phyloP scores from a whole-genome alignment of 768 basidiomycete genomes.

The Kwoniella sp. region DNA sequence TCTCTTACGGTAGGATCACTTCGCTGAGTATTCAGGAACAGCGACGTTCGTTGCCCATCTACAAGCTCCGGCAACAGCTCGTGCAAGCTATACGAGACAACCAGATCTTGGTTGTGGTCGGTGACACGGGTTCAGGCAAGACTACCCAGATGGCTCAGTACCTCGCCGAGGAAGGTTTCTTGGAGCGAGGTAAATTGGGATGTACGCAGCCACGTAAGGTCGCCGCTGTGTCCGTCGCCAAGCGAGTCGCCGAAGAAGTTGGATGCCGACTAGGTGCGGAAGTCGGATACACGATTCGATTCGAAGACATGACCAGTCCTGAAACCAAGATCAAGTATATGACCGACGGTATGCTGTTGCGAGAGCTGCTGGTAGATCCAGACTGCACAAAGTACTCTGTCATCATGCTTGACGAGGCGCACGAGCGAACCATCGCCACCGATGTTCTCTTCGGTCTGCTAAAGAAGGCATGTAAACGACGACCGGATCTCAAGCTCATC shows the following conservation, averaged over 20 bases:
- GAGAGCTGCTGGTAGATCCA: slow-evolving; percentile 95
- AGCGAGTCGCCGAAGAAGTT: slow-evolving; percentile 97
- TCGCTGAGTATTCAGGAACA: slow-evolving; percentile 89
- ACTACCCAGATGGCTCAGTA: slow-evolving; percentile 99
- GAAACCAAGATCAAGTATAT: slow-evolving; percentile 99
- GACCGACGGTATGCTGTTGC: slow-evolving; percentile 99
- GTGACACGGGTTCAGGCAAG: slow-evolving; percentile 98
- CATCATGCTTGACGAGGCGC: slow-evolving; percentile 97
- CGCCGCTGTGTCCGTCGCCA: slow-evolving; percentile 98
- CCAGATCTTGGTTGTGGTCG: slow-evolving; percentile 96
- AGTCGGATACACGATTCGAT: slow-evolving; percentile 98
- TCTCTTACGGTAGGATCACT: slow-evolving; percentile 93
- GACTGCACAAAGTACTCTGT: slow-evolving; percentile 90
- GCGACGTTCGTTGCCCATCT: slow-evolving; percentile 85
- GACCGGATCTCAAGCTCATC: slow-evolving; percentile 94
- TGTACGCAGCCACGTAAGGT: slow-evolving; percentile 99
- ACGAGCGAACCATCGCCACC: slow-evolving; percentile 97
- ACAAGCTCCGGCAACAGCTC: slow-evolving; percentile 86
- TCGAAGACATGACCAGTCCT: slow-evolving; percentile 97
- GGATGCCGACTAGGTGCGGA: slow-evolving; percentile 96
- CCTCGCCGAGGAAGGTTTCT: slow-evolving; percentile 89
- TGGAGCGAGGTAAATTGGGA: slow-evolving; percentile 86
- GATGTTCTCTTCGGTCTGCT: slow-evolving; percentile 95
- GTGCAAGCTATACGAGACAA: slow-evolving; percentile 91
- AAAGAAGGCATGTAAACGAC: slow-evolving; percentile 92